Evolutionary conservation across 352 stramenopile species (phyloP).

Genomic region (Globisporangium barbulae): DNA sequence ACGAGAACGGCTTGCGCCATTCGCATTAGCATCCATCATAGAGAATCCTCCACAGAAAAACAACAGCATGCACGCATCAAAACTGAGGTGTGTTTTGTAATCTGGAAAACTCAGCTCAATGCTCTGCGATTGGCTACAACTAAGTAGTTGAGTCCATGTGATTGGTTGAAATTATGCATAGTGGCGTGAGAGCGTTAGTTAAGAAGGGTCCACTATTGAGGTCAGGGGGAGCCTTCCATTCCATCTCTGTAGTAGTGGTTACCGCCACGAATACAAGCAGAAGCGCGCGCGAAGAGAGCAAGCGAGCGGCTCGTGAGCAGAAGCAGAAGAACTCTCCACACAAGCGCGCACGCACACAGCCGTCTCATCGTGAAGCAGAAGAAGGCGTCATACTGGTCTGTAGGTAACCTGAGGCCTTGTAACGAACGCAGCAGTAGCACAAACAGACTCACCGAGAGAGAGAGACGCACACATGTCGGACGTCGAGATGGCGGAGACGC

Average conservation of each 20-base stretch:
- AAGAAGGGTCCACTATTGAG: not conserved
- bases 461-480: conserved; percentile 21
- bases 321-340: not conserved
- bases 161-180: not conserved
- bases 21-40: not conserved
- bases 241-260: not conserved
- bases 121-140: not conserved
- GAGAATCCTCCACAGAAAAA: not conserved
- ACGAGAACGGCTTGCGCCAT: not conserved
- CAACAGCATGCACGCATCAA: not conserved
- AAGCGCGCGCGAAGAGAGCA: not conserved
- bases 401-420: not conserved
- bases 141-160: not conserved
- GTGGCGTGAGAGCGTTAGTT: not conserved
- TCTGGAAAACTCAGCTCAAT: not conserved
- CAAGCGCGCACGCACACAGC: not conserved
- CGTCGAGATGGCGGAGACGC: conserved; percentile 36
- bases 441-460: not conserved
- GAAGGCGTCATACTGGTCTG: not conserved
- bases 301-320: not conserved
- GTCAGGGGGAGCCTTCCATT: not conserved
- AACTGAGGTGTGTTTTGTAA: not conserved
- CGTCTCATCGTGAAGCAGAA: not conserved
- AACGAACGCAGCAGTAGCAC: not conserved
- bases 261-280: not conserved